Percentiles rank a stretch among this genome's conserved stretches.
Evolutionary conservation across 345 rosid genomes (phyloP).

Genomic region (Geranium brycei): DNA sequence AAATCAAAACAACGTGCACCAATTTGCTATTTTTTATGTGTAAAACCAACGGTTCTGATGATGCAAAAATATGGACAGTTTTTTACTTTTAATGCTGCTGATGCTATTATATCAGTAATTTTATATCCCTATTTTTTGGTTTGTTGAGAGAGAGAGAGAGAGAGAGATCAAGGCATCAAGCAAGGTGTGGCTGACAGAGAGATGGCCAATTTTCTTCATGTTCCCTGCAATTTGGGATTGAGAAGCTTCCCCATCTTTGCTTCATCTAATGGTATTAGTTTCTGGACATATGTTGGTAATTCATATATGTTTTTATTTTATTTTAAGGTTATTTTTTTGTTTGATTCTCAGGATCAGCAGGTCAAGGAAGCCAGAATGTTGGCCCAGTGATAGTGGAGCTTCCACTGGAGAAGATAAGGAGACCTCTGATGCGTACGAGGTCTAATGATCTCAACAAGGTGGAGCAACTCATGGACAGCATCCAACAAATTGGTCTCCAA

Average conservation of each 20-base stretch:
- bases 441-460: constrained; percentile 74
- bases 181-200: neutral
- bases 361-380: constrained; percentile 19
- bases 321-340: neutral
- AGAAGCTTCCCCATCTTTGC: constrained; percentile 51
- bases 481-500: constrained; percentile 69
- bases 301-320: neutral
- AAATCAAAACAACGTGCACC: too few relatives aligned
- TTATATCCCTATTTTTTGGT: neutral
- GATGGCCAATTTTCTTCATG: constrained; percentile 49
- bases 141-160: neutral
- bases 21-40: too few relatives aligned
- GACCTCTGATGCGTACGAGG: constrained; percentile 79
- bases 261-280: constrained; percentile 44
- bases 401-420: constrained; percentile 60
- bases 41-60: neutral
- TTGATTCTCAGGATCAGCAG: constrained; percentile 18
- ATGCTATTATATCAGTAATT: too few relatives aligned
- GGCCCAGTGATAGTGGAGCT: constrained; percentile 60
- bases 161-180: too few relatives aligned
- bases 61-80: neutral
- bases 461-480: constrained; percentile 75
- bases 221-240: constrained; percentile 20
- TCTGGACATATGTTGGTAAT: neutral
- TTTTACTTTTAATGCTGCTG: too few relatives aligned